Evolutionary conservation across 2,329 filamentous ascomycete genomes (phyloP), one percentile per base, ranked within the genome.

Genomic region (Penicillium expansum): DNA sequence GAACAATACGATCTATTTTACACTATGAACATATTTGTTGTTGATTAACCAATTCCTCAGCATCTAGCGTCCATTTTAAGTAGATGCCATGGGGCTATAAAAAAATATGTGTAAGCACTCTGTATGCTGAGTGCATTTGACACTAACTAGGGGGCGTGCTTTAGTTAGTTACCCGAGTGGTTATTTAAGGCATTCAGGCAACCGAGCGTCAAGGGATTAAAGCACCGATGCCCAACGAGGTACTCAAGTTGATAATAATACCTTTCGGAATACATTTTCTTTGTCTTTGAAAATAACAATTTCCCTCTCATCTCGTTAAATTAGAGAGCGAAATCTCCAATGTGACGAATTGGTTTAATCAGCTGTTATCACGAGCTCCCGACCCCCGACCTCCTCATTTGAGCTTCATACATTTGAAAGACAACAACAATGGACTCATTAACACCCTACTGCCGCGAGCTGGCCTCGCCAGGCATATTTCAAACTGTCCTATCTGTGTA

Each of bases 401-500:
- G 52, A 50, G 32, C 42, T 52, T 35, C 56, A 20, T 51, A 55
- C 33, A 33, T 48, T 33, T 20, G 13, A 38, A 39, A 52, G 49
- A 39, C 18, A 55, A 55, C 18, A 38, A 37, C 33, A 41, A 68
- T 66, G 71, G 67, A 67, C 49, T 52, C 64, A 7, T 57, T 60
- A 16, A 67, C 62, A 16, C 65, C 68, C 13, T 74, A 80, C 55
- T 85, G 83, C 67, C 73, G 77, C 60, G 73, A 80, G 67, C 77
- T 85, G 61, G 75, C 78, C 56, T 76, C 78, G 52, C 80, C 81
- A 29, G 78, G 79, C 65, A 74, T 79, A 47, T 67, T 79, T 64
- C 64, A 67, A 30, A 51, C 63, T 5, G 55, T 61, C 11, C 49
- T 67, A 16, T 67, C 64, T 27, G 30, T 63, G 64, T 67, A 63